Base-by-base conservation (phyloP, 352 stramenopile genomes). In the Elongisporangium undulatum region DNA sequence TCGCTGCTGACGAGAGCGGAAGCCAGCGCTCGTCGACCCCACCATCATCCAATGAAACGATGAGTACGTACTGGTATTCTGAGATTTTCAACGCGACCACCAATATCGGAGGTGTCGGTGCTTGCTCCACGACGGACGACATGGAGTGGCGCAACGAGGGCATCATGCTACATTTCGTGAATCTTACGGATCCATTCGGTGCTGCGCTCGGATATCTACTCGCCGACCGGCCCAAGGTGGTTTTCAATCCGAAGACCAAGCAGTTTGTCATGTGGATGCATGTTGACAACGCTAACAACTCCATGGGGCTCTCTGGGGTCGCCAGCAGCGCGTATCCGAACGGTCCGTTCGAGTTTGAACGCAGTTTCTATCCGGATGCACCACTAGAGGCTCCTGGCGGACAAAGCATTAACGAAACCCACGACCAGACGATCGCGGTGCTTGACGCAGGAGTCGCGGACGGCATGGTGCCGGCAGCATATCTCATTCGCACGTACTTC, bases 241-340 rank as follows among this genome's bases (percentile, higher is more conserved):
- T 98, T 10, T 98, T 90, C 61, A 98, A 98, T 67, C 74, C 79
- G 20, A 64, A 68, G 3, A 96, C 79, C 7, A 62, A 77, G 38
- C 77, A 90, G 34, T 98, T 97, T 65, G 96, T 99, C 3, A 98
- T 99, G 96, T 99, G 96, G 96, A 95, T 98, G 79, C 86, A 96
- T 50, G 85, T 98, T 15, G 94, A 99, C 67, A 94, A 97, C 63
- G 64, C 55, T 8, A 80, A 66, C 15, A 90, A 92, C 58, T 82
- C 84, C 1, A 86, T 98, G 66, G 96, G 90, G 22, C 75, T 98
- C 51, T 91, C 77, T 4, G 94, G 87, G 12, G 87, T 99, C 3
- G 95, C 95, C 8, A 92, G 80, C 1, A 94, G 86, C 48, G 59
- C 76, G 10, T 97, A 92, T 63, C 89, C 91, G 1, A 95, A 96